These are phyloP conservation scores for Populus trichocarpa DNA, from an alignment of 441 rosid genomes.

Conservation along the genomic window DNA sequence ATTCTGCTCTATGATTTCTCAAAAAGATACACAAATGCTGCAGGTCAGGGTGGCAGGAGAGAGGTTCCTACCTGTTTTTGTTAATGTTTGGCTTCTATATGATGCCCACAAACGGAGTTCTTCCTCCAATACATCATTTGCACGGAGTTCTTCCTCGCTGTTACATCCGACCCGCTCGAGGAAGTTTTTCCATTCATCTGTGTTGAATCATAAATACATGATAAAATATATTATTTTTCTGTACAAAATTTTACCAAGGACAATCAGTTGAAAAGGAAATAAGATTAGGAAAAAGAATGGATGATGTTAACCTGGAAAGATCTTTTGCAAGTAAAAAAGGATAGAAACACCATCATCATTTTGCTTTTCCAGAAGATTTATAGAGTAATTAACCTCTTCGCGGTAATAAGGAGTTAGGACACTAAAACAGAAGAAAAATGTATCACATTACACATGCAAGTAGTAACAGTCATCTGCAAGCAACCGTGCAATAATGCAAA, in stretches of 20 bases:
- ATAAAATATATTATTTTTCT: background rate
- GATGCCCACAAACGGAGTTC: conserved; percentile 77
- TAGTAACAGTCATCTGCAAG: background rate
- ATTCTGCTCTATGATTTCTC: background rate
- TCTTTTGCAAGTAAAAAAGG: conserved; percentile 28
- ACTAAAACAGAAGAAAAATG: conserved; percentile 28
- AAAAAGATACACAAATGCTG: background rate
- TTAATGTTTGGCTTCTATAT: conserved; percentile 34
- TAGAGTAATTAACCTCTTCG: conserved; percentile 80
- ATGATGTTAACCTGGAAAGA: conserved; percentile 67
- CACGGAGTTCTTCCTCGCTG: conserved; percentile 30
- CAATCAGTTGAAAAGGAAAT: background rate
- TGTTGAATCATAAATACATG: conserved; percentile 10
- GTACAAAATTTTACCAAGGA: background rate
- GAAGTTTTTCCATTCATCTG: conserved; percentile 92
- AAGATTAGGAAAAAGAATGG: background rate
- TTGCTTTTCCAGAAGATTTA: conserved; percentile 56
- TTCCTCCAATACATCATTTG: conserved; percentile 36
- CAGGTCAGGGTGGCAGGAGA: conserved; percentile 23
- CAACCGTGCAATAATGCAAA: background rate
- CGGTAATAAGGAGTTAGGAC: conserved; percentile 84
- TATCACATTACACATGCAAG: background rate
- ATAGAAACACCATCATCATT: conserved; percentile 91
- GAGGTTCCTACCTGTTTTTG: conserved; percentile 52
- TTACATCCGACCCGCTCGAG: conserved; percentile 33